Base-by-base conservation (phyloP, 306 rosid genomes). In the Rosa lucieae region DNA sequence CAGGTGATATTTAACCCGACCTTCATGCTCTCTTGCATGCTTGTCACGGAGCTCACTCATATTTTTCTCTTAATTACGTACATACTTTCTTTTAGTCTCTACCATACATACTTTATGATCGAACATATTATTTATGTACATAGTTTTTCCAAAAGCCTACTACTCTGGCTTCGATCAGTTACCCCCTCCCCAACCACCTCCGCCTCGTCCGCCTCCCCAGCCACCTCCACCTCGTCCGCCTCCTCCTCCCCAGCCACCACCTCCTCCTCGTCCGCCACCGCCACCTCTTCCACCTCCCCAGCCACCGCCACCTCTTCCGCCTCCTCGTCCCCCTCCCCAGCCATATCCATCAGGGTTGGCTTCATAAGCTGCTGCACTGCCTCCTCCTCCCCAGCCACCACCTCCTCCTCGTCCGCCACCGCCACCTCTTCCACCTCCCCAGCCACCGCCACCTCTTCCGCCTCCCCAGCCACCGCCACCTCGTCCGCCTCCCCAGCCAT, bases 61-160 rank as follows among this genome's bases (percentile, higher is more conserved):
- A 61, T 26, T 1, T 63, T 13, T 29, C 68, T 29, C 43, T 32
- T 0, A 9, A 0, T 21, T 26, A 29, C 42, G 42, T 29, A 63
- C 43, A 5, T 32, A 32, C 10, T 12, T 62, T 4, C 21, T 18
- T 53, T 20, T 20, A 3, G 10, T 18, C 7, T 55, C 8, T 55
- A n/a, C 26, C 32, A 58, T 3, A 58, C 65, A 58, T 21, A 9
- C 65, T 58, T 10, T 26, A 29, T 63, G 40, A 62, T 32, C 10
- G 43, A 14, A 63, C 69, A 63, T 13, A 35, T 63, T 63, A 32
- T 63, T 63, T 63, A 63, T 32, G 43, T 63, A 63, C 69, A 63
- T 32, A 5, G 42, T 35, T 32, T 32, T 32, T 32, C 69, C 44
- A 63, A 5, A 63, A 32, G 8, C 69, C 35, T 14, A 13, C 20